A percentile compares a stretch with the other conserved stretches of the same genome.
Evolutionary conservation across 345 rosid genomes (phyloP).

Genomic region (Gossypium longicalyx): DNA sequence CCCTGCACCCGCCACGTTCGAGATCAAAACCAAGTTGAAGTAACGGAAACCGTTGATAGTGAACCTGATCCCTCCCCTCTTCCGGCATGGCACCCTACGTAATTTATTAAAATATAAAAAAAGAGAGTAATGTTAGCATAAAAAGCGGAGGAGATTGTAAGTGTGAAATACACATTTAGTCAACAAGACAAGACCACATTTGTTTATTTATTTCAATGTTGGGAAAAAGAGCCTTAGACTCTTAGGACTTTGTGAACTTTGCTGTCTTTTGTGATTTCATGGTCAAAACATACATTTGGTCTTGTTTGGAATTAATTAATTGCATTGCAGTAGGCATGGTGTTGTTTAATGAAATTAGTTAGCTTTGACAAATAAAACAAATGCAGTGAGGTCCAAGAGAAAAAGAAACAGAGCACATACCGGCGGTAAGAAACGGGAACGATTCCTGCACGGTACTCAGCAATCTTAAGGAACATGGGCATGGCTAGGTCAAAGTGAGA

Average conservation of each 20-base stretch:
- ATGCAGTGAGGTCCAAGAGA: too few relatives aligned
- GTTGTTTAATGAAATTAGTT: too few relatives aligned
- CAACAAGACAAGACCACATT: background rate
- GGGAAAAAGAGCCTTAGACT: too few relatives aligned
- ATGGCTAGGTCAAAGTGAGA: slow-evolving; percentile 68
- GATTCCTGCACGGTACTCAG: slow-evolving; percentile 67
- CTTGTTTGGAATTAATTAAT: too few relatives aligned
- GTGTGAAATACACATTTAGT: background rate
- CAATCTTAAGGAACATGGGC: slow-evolving; percentile 76
- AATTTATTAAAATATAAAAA: background rate
- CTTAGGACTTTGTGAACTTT: too few relatives aligned
- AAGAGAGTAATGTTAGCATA: background rate
- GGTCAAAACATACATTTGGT: too few relatives aligned
- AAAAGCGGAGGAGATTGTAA: slow-evolving; percentile 9
- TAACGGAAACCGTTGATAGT: slow-evolving; percentile 61
- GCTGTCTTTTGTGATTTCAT: too few relatives aligned
- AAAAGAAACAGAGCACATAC: slow-evolving; percentile 25
- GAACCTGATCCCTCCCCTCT: slow-evolving; percentile 56
- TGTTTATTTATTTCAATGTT: too few relatives aligned
- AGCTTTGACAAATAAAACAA: too few relatives aligned
- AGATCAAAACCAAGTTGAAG: slow-evolving; percentile 57
- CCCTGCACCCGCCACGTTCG: slow-evolving; percentile 66
- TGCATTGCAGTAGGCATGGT: too few relatives aligned
- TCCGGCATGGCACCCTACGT: slow-evolving; percentile 58
- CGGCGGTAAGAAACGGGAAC: slow-evolving; percentile 77